Conservation (phyloP, 306 rosid genomes). For the Corylus avellana region DNA sequence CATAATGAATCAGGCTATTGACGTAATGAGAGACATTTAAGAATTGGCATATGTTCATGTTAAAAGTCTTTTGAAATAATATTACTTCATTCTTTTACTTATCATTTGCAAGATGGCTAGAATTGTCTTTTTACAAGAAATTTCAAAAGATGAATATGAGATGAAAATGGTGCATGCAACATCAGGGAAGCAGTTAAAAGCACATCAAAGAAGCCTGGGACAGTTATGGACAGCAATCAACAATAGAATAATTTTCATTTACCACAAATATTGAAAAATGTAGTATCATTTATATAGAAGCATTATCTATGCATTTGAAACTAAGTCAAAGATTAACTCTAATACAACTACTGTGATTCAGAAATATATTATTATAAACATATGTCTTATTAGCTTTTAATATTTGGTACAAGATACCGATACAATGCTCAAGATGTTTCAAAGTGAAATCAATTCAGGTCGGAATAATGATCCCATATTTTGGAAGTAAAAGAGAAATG, state of each 20-base stretch:
- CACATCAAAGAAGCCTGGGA: background rate
- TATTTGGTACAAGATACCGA: background rate
- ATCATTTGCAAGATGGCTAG: no score
- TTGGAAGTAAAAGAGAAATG: conserved; percentile 7
- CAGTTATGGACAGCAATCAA: no score
- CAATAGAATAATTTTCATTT: no score
- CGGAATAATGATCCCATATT: background rate
- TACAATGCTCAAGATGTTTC: background rate
- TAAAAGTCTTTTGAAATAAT: no score
- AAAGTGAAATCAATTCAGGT: conserved; percentile 5
- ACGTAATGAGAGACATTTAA: no score
- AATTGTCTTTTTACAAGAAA: no score
- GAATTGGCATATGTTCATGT: no score
- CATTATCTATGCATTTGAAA: background rate
- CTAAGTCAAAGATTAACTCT: background rate
- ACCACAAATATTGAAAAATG: no score
- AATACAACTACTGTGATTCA: background rate
- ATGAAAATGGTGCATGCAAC: no score
- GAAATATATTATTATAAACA: no score
- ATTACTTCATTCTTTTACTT: no score
- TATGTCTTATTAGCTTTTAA: background rate
- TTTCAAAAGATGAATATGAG: no score
- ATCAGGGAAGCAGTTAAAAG: background rate
- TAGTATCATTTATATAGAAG: background rate
- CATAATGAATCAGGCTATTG: background rate